Evolutionary conservation across 805 yeast species (phyloP).

Genomic region (Ogataea pini): DNA sequence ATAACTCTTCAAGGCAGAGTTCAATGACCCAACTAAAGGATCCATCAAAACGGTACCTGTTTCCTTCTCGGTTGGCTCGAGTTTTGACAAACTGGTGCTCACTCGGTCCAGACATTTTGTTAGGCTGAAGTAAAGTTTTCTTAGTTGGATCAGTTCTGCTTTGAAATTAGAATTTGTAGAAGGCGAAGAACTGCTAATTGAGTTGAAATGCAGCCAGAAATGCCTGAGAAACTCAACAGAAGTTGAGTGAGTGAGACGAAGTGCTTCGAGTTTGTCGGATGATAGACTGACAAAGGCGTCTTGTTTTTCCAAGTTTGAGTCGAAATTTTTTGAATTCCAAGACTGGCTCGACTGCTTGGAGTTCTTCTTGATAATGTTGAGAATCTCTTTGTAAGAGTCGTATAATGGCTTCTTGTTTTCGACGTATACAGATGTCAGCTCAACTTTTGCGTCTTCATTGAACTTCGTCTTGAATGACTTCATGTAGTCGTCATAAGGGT

Average conservation of each 20-base stretch:
- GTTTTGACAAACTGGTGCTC: constrained; percentile 29
- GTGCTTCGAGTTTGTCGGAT: constrained; percentile 40
- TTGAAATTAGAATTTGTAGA: constrained; percentile 35
- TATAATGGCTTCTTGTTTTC: constrained; percentile 38
- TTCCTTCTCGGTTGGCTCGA: constrained; percentile 20
- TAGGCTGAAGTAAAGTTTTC: constrained; percentile 49
- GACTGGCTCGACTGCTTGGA: constrained; percentile 54
- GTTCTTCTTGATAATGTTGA: constrained; percentile 50
- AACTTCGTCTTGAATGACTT: constrained; percentile 24
- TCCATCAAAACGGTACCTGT: constrained; percentile 33
- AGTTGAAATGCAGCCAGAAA: constrained; percentile 65
- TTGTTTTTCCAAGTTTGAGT: constrained; percentile 20
- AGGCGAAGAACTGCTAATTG: constrained; percentile 31
- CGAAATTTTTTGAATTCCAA: constrained; percentile 37
- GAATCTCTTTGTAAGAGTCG: constrained; percentile 46
- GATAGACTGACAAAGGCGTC: constrained; percentile 36
- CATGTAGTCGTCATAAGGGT: constrained; percentile 31
- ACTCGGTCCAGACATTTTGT: constrained; percentile 49
- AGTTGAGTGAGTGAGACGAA: constrained; percentile 66
- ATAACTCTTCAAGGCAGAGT: constrained; percentile 48
- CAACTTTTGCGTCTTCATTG: constrained; percentile 21
- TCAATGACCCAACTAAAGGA: constrained; percentile 47
- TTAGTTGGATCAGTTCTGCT: constrained; percentile 35
- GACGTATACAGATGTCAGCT: constrained; percentile 27
- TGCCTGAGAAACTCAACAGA: constrained; percentile 75